Percentiles rank a stretch among this genome's conserved stretches.
Conservation (phyloP, 306 rosid genomes). For the Begonia peltatifolia region DNA sequence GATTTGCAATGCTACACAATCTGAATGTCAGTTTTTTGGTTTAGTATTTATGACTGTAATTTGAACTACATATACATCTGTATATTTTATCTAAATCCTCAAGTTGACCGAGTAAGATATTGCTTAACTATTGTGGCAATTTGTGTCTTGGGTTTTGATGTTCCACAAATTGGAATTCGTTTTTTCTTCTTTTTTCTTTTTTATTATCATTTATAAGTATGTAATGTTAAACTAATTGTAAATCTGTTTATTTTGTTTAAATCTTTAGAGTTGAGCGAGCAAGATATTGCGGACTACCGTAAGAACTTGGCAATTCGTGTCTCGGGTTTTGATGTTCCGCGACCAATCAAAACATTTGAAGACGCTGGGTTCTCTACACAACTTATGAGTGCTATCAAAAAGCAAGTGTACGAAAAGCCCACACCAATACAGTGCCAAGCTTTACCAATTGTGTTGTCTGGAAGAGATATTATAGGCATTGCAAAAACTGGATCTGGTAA, state of each 20-base stretch:
- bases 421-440: slow-evolving; percentile 92
- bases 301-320: slow-evolving; percentile 89
- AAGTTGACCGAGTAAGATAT: slow-evolving; percentile 86
- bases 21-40: no score
- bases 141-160: slow-evolving; percentile 76
- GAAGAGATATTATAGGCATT: slow-evolving; percentile 84
- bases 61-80: background rate
- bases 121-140: slow-evolving; percentile 65
- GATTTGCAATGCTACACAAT: slow-evolving; percentile 71
- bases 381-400: slow-evolving; percentile 75
- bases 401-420: slow-evolving; percentile 87
- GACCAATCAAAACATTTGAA: slow-evolving; percentile 72
- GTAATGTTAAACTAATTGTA: background rate
- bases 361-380: slow-evolving; percentile 66
- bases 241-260: background rate
- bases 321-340: slow-evolving; percentile 86
- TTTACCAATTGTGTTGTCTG: slow-evolving; percentile 75
- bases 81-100: slow-evolving; percentile 5
- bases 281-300: slow-evolving; percentile 59
- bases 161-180: slow-evolving; percentile 27
- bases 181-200: no score
- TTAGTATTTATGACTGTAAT: no score
- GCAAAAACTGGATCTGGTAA: slow-evolving; percentile 99
- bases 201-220: no score
- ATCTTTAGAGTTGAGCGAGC: slow-evolving; percentile 69